Base-by-base conservation (phyloP, 805 yeast genomes). In the Clavispora asparagi region DNA sequence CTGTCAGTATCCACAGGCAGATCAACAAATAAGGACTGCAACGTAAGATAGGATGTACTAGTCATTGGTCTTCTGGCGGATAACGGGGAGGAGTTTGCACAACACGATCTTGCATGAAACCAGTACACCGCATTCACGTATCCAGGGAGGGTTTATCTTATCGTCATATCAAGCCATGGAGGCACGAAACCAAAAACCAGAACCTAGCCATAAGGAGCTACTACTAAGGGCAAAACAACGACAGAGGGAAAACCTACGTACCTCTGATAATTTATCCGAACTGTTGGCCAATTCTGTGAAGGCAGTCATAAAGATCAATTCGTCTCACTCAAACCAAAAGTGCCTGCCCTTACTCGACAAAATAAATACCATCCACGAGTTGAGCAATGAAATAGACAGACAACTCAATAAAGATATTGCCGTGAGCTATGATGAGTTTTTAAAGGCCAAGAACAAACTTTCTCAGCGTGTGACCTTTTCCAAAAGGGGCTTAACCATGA, bases 331-430 rank as follows among this genome's bases (percentile, higher is more conserved):
- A 10, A 32, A 37, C n/a, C 38, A 28, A 14, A 26, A 38, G n/a
- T 47, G 55, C 8, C 50, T 55, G 3, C 43, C 53, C 10, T 50
- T 62, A 7, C 42, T 68, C 6, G 71, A 65, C 40, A 71, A 70
- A 51, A 68, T 70, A 32, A 60, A 72, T 13, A 70, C 75, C 8
- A 66, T 71, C 7, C 74, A 69, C 41, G 67, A 68, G 38, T 53
- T 71, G 14, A 69, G 71, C 52, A 45, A 53, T 4, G 70, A 68
- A 27, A 70, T 72, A 16, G 67, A 68, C 42, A 51, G 56, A 26
- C 77, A 71, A 52, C 46, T 71, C 43, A 61, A 58, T 17, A 49
- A 61, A 9, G 72, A 65, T 39, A 59, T 70, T n/a, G 61, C 65
- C 2, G 38, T 42, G 23, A 59, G 47, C 35, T 57, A 42, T 38